Evolutionary conservation across 2,329 filamentous ascomycete genomes (phyloP).

Genomic region (Colletotrichum tamarilloi): DNA sequence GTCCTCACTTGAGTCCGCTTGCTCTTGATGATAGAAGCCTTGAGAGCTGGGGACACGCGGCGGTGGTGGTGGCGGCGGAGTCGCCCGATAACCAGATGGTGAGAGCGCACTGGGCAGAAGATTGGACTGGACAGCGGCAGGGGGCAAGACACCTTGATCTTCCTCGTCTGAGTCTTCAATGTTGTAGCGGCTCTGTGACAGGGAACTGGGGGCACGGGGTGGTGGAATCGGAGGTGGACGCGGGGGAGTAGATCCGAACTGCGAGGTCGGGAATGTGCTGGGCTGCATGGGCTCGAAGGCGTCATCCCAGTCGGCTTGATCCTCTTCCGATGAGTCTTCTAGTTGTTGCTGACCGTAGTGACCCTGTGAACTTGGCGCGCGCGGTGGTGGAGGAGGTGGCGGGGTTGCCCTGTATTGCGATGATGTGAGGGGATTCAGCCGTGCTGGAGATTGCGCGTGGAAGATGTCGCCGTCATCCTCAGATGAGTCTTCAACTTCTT

Average conservation of each 20-base stretch:
- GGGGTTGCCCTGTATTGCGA: conserved; percentile 5
- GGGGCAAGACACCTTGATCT: conserved; percentile 19
- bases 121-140: background rate
- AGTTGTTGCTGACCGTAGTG: background rate
- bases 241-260: background rate
- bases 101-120: conserved; percentile 6
- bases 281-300: conserved; percentile 7
- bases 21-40: conserved; percentile 31
- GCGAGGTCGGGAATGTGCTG: background rate
- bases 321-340: conserved; percentile 25
- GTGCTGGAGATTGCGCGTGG: background rate
- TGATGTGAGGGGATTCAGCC: background rate
- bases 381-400: background rate
- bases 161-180: conserved; percentile 18
- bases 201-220: conserved; percentile 3
- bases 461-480: background rate
- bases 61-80: conserved; percentile 9
- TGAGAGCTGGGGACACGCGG: conserved; percentile 19
- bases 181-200: conserved; percentile 5
- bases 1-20: conserved; percentile 32
- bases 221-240: background rate
- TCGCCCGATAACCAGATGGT: background rate
- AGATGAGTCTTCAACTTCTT: conserved; percentile 10
- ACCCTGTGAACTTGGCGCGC: conserved; percentile 10
- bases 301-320: conserved; percentile 1